These are phyloP conservation scores for Royoungia palumana DNA, from an alignment of 768 basidiomycete genomes.

Conservation along the genomic window DNA sequence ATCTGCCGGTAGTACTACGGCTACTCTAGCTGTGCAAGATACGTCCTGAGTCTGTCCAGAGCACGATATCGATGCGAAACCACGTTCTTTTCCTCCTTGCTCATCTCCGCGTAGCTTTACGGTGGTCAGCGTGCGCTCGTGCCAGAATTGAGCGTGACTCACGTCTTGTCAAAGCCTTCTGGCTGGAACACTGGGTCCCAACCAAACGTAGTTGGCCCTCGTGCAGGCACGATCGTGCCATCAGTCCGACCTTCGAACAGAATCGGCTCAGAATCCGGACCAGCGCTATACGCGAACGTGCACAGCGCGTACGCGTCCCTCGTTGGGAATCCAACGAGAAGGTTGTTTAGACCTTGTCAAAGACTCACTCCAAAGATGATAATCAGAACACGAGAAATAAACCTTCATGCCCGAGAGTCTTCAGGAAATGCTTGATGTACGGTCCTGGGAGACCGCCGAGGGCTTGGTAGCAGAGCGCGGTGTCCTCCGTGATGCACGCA, in stretches of 20 bases:
- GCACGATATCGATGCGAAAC: conserved; percentile 68
- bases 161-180: conserved; percentile 75
- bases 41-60: conserved; percentile 50
- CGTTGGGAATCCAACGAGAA: conserved; percentile 74
- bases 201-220: conserved; percentile 78
- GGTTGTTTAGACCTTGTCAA: conserved; percentile 65
- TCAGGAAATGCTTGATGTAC: conserved; percentile 94
- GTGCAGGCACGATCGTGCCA: conserved; percentile 82
- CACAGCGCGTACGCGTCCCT: conserved; percentile 87
- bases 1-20: conserved; percentile 1
- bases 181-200: conserved; percentile 92
- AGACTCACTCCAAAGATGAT: neutral
- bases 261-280: conserved; percentile 75
- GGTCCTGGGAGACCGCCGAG: conserved; percentile 91
- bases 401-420: conserved; percentile 82
- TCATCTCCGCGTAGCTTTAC: conserved; percentile 66
- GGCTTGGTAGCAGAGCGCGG: conserved; percentile 88
- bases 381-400: conserved; percentile 11
- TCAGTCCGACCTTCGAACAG: conserved; percentile 86
- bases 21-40: conserved; percentile 28
- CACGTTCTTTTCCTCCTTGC: conserved; percentile 54
- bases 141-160: conserved; percentile 18
- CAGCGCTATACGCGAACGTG: conserved; percentile 92
- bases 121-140: neutral
- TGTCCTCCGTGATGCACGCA: conserved; percentile 84